Conservation (phyloP, 1,284 basidiomycete genomes). For the Sphagnurus paluster region DNA sequence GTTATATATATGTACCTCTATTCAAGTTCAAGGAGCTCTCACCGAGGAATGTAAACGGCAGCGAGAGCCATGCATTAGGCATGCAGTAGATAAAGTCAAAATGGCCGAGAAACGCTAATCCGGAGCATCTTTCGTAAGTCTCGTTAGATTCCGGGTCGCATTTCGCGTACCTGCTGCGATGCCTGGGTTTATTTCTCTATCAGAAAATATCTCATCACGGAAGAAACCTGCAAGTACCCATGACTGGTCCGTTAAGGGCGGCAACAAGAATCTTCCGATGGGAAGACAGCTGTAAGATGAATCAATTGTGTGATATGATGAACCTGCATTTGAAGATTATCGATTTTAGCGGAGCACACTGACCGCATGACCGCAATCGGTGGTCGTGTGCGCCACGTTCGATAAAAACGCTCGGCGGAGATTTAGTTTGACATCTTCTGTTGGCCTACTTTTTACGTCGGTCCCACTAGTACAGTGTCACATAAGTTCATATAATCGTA, state of each 20-base stretch:
- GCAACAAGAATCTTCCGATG: slow-evolving; percentile 68
- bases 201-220: slow-evolving; percentile 9
- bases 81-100: slow-evolving; percentile 76
- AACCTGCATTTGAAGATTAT: not conserved
- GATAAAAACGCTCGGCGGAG: slow-evolving; percentile 45
- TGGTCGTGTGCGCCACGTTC: slow-evolving; percentile 49
- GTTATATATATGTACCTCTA: not conserved
- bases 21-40: not conserved
- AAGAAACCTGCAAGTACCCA: slow-evolving; percentile 43
- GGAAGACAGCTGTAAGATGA: slow-evolving; percentile 49
- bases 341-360: slow-evolving; percentile 19
- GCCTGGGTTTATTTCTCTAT: slow-evolving; percentile 37
- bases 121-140: not conserved
- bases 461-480: slow-evolving; percentile 42
- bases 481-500: not conserved
- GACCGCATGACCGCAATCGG: slow-evolving; percentile 64
- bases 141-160: not conserved
- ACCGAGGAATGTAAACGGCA: slow-evolving; percentile 73
- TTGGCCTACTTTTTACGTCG: slow-evolving; percentile 42
- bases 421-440: slow-evolving; percentile 18
- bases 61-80: slow-evolving; percentile 58
- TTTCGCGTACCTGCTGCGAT: slow-evolving; percentile 58
- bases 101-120: slow-evolving; percentile 63
- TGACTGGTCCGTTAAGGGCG: slow-evolving; percentile 70
- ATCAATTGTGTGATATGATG: not conserved